phyloP scores from a whole-genome alignment of 306 rosid genomes.

The Vigna hirtella region DNA sequence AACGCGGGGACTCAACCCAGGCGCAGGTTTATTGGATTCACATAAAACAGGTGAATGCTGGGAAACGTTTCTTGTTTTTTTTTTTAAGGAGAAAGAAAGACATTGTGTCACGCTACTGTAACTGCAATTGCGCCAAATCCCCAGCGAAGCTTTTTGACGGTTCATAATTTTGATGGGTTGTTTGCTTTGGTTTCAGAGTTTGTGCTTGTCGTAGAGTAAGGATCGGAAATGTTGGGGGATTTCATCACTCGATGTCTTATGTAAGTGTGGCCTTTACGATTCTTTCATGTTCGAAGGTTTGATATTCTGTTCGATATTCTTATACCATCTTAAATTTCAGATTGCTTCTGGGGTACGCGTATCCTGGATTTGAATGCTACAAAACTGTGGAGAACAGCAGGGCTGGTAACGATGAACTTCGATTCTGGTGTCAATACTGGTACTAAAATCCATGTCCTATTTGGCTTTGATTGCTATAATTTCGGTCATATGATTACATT shows the following conservation, averaged over 20 bases:
- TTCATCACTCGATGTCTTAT: conserved; percentile 73
- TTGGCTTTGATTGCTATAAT: conserved; percentile 11
- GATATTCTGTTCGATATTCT: not conserved
- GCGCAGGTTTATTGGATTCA: not conserved
- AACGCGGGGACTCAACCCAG: conserved; percentile 30
- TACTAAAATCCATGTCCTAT: conserved; percentile 37
- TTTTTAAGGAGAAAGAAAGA: not conserved
- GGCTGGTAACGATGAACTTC: conserved; percentile 70
- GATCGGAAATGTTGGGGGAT: conserved; percentile 74
- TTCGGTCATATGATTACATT: not conserved
- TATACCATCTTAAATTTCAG: conserved; percentile 48
- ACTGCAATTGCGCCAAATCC: not conserved
- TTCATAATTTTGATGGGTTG: conserved; percentile 13
- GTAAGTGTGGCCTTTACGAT: conserved; percentile 52
- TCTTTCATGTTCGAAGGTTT: not conserved
- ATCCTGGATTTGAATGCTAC: conserved; percentile 92
- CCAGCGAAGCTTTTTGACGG: not conserved
- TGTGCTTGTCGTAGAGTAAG: not conserved
- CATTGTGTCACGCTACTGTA: conserved; percentile 6
- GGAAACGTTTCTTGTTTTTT: not conserved
- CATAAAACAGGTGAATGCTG: conserved; percentile 33
- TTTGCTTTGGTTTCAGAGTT: conserved; percentile 42
- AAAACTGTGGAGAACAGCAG: conserved; percentile 73
- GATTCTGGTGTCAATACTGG: conserved; percentile 98
- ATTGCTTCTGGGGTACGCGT: conserved; percentile 83